Percentiles rank a stretch among this genome's conserved stretches.
Conservation (phyloP, 2,329 filamentous ascomycete genomes). For the Pyrenochaeta sp. region DNA sequence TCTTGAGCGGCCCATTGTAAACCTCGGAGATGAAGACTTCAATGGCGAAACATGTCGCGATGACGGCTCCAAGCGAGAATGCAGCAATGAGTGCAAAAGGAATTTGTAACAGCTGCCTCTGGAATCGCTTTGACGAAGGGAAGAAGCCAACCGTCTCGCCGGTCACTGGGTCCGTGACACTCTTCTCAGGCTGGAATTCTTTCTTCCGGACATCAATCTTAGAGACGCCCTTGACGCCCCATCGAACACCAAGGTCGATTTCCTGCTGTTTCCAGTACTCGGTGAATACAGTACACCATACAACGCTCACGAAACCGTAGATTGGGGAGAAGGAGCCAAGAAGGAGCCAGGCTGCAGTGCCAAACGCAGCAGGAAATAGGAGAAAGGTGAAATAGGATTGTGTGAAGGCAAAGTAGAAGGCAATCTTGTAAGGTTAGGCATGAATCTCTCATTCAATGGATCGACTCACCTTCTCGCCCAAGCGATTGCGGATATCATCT, state of each 20-base stretch:
- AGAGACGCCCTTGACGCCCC: slow-evolving; percentile 87
- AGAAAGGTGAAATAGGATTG: slow-evolving; percentile 90
- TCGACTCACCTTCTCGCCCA: slow-evolving; percentile 55
- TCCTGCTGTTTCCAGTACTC: slow-evolving; percentile 98
- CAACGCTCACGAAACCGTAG: slow-evolving; percentile 77
- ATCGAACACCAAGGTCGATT: slow-evolving; percentile 82
- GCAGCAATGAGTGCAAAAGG: slow-evolving; percentile 83
- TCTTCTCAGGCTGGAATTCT: slow-evolving; percentile 81
- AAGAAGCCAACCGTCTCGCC: slow-evolving; percentile 81
- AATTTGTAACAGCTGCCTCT: slow-evolving; percentile 79
- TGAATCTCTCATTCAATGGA: background rate
- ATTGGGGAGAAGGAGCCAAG: slow-evolving; percentile 83
- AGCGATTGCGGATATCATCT: slow-evolving; percentile 59
- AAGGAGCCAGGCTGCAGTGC: slow-evolving; percentile 79
- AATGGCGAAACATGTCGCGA: slow-evolving; percentile 85
- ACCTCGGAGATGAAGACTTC: slow-evolving; percentile 97
- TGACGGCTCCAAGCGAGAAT: slow-evolving; percentile 77
- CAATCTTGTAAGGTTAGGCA: slow-evolving; percentile 63
- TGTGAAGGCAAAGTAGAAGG: slow-evolving; percentile 94
- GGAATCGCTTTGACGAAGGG: slow-evolving; percentile 75
- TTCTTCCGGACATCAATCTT: slow-evolving; percentile 78
- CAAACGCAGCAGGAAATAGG: slow-evolving; percentile 80
- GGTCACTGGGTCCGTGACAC: slow-evolving; percentile 79
- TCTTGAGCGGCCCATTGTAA: slow-evolving; percentile 87
- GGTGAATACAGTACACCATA: slow-evolving; percentile 89